phyloP scores from a whole-genome alignment of 768 basidiomycete genomes.

The Rossbeevera mucosa region DNA sequence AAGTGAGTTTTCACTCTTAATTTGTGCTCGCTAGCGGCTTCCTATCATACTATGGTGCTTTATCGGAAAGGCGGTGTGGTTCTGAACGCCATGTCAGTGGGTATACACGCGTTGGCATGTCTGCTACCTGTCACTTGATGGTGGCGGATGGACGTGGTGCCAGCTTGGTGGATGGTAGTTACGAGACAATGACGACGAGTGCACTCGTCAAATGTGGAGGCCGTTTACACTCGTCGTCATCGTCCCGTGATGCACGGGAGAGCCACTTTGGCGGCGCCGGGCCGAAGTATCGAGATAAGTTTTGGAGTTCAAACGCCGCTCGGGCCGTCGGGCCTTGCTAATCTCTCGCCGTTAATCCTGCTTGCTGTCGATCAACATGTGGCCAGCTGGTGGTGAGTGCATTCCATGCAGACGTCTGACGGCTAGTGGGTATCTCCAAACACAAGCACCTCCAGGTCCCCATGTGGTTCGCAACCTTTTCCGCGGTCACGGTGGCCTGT shows the following conservation, averaged over 20 bases:
- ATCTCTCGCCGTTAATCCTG: neutral
- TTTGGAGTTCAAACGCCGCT: neutral
- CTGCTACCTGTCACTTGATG: neutral
- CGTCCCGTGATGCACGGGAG: neutral
- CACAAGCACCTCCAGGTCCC: neutral
- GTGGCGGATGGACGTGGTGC: neutral
- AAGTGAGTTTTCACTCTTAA: neutral
- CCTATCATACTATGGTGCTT: no score
- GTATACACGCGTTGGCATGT: neutral
- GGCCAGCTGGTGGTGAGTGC: neutral
- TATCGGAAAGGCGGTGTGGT: no score
- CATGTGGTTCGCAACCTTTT: conserved; percentile 8
- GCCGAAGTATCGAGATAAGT: neutral
- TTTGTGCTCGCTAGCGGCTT: neutral
- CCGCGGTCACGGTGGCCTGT: conserved; percentile 25
- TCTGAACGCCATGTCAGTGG: neutral
- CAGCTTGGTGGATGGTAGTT: neutral
- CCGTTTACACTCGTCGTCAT: neutral
- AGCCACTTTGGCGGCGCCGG: neutral
- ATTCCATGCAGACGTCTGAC: conserved; percentile 1
- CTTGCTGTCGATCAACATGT: neutral
- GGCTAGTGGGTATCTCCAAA: conserved; percentile 11
- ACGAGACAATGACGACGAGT: neutral
- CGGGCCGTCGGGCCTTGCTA: neutral
- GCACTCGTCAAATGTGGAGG: neutral